Base-by-base conservation (phyloP, 257 asterid species). In the Solanum arcanum region DNA sequence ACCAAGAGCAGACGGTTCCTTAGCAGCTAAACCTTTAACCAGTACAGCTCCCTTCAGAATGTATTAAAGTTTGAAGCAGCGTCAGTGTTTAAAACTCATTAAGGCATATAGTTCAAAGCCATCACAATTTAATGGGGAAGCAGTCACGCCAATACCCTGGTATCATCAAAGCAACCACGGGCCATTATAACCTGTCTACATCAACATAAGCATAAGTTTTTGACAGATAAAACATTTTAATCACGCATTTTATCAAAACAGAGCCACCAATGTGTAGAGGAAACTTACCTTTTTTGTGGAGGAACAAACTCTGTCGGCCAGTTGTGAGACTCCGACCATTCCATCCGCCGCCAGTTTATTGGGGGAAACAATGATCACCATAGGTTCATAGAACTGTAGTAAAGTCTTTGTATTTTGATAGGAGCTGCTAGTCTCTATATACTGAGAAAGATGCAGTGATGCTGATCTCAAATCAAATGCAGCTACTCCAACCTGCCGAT, bases 391-490 rank as follows among this genome's bases (percentile, higher is more conserved):
- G 92, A 95, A 97, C 78, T 91, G 95, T 87, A 97, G 94, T 90
- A 97, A 91, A 5, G 99, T 97, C 92, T 94, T 97, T 47, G 99
- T 94, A 91, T 95, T 97, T 83, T 94, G 98, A 90, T 97, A 95
- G 44, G 98, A 95, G 89, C 95, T 92, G 91, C 98, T 97, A 42
- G 97, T 95, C 93, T 97, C 99, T 89, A 97, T 97, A 90, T 92
- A 97, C 90, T 97, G 98, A 86, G 99, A 97, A 69, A 97, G 99
- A 93, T 95, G 96, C 87, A 97, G 88, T 2, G 99, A 97, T 85
- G 98, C 99, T 76, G 98, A 95, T 92, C 99, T 92, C 92, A 97
- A 90, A 90, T 95, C 98, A 87, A 95, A 91, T 46, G 98, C 99
- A 88, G 99, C 99, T 88, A 97, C 98, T 86, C 99, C 99, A 88